A percentile compares a stretch with the other conserved stretches of the same genome.
phyloP scores from a whole-genome alignment of 2,329 filamentous ascomycete genomes.

The Colletotrichum liaoningense region DNA sequence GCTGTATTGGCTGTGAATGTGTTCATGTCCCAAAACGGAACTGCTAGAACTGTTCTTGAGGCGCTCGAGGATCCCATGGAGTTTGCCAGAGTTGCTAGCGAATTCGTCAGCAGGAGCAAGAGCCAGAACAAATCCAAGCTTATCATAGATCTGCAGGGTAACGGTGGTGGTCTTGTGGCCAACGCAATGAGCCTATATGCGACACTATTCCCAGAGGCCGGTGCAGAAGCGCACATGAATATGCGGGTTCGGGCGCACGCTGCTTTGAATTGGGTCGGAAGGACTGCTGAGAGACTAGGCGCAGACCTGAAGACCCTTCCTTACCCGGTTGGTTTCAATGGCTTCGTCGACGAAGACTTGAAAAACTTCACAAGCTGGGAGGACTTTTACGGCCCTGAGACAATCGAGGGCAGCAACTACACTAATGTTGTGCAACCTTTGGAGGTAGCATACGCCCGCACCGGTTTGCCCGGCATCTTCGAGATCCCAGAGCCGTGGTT shows the following conservation, averaged over 20 bases:
- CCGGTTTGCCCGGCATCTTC: constrained; percentile 10
- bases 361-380: constrained; percentile 46
- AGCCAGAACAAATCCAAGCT: constrained; percentile 65
- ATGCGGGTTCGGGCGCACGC: constrained; percentile 32
- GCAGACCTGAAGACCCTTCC: not conserved
- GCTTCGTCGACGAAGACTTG: constrained; percentile 20
- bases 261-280: constrained; percentile 26
- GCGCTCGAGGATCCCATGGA: constrained; percentile 7
- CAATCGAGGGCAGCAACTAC: constrained; percentile 48
- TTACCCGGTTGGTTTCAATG: constrained; percentile 36
- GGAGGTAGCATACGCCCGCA: not conserved
- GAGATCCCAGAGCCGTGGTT: constrained; percentile 42
- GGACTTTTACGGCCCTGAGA: constrained; percentile 53
- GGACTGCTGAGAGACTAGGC: not conserved
- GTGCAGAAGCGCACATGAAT: constrained; percentile 14
- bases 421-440: constrained; percentile 42
- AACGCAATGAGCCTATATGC: constrained; percentile 28
- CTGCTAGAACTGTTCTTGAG: not conserved
- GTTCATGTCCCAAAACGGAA: constrained; percentile 12
- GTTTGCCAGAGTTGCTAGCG: not conserved
- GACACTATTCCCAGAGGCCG: constrained; percentile 19
- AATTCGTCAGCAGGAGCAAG: constrained; percentile 59
- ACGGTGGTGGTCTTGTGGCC: constrained; percentile 63
- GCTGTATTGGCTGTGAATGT: constrained; percentile 32
- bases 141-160: constrained; percentile 72